Evolutionary conservation across 192 early-diverging fungal genomes (phyloP).

Genomic region (Backusella luteola): DNA sequence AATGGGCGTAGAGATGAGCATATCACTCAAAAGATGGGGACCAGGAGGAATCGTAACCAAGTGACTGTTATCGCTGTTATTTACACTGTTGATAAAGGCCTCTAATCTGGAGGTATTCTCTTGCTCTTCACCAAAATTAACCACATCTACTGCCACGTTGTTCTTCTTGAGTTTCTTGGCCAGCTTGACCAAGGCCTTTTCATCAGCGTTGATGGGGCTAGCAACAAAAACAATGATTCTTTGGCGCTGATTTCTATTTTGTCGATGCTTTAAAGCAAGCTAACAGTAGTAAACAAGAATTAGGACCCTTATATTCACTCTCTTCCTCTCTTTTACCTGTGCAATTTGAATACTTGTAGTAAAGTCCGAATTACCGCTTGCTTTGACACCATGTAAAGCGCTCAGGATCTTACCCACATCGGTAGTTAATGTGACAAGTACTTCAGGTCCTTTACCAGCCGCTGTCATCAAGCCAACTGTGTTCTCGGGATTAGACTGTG

Average conservation of each 20-base stretch:
- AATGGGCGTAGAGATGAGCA: conserved; percentile 85
- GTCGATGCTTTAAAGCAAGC: conserved; percentile 94
- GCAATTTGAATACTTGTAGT: conserved; percentile 93
- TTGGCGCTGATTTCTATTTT: conserved; percentile 95
- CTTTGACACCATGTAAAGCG: conserved; percentile 76
- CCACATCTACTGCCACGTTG: conserved; percentile 90
- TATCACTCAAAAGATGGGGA: conserved; percentile 88
- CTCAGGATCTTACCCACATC: conserved; percentile 91
- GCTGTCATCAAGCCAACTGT: conserved; percentile 94
- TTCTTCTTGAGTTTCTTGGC: conserved; percentile 99
- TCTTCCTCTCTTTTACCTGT: conserved; percentile 56
- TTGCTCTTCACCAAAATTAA: conserved; percentile 93
- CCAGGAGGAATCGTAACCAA: conserved; percentile 92
- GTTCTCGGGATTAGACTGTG: conserved; percentile 91
- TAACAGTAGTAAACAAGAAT: conserved; percentile 21
- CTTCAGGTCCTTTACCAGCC: conserved; percentile 94
- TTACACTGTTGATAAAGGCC: conserved; percentile 87
- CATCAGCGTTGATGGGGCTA: conserved; percentile 83
- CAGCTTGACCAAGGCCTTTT: conserved; percentile 80
- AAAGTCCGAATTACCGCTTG: conserved; percentile 74
- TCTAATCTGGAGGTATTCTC: conserved; percentile 88
- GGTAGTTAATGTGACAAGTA: conserved; percentile 86
- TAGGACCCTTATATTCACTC: background rate
- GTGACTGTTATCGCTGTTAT: conserved; percentile 91
- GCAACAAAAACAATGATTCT: conserved; percentile 93